phyloP scores from a whole-genome alignment of 2,329 filamentous ascomycete genomes.

The Epichloe coenophiala region DNA sequence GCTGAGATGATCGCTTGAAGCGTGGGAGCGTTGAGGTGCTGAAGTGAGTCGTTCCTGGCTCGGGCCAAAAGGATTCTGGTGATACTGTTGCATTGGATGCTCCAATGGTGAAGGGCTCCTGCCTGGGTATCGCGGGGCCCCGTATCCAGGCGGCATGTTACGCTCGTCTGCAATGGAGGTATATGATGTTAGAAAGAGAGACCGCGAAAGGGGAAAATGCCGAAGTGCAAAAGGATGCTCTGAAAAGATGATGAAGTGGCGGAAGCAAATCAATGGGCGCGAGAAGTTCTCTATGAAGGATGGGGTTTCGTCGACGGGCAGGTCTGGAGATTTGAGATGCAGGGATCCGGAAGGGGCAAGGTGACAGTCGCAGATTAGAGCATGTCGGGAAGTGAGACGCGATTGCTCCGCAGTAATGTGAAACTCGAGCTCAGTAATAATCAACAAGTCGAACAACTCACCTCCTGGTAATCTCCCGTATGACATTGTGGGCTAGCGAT shows the following conservation, averaged over 20 bases:
- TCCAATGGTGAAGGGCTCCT: conserved; percentile 1
- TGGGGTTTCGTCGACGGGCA: neutral
- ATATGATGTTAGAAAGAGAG: neutral
- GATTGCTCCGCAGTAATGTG: neutral
- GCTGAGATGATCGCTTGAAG: conserved; percentile 62
- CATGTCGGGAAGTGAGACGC: neutral
- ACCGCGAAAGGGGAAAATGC: neutral
- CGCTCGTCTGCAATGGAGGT: neutral
- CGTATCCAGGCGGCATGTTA: neutral
- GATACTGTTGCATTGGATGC: conserved; percentile 3
- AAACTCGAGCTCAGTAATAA: neutral
- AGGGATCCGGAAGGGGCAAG: neutral
- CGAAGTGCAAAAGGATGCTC: neutral
- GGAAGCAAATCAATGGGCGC: neutral
- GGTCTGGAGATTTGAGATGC: neutral
- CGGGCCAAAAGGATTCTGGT: neutral
- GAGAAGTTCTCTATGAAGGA: neutral
- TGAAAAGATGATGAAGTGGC: neutral
- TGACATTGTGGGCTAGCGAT: conserved; percentile 1
- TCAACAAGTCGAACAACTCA: neutral
- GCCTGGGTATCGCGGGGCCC: neutral
- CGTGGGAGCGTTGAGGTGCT: conserved; percentile 28
- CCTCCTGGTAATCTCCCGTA: neutral
- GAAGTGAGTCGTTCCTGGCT: conserved; percentile 26
- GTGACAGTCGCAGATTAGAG: neutral